Percentiles rank a stretch among this genome's conserved stretches.
phyloP scores from a whole-genome alignment of 495 filamentous ascomycete genomes.

The Penicillium canariense region DNA sequence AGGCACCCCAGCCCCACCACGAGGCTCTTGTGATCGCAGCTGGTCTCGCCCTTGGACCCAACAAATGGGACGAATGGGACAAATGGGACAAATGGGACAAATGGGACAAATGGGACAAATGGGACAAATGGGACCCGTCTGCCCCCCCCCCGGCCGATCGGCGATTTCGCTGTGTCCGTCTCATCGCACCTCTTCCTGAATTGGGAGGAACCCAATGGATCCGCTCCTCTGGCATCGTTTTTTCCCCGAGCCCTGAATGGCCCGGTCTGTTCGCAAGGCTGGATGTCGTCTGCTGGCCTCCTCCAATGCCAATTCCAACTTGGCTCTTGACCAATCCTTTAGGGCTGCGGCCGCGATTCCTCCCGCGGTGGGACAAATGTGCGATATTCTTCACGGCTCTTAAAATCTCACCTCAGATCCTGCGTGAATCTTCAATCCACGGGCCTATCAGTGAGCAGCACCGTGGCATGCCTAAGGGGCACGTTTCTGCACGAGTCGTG shows the following conservation, averaged over 20 bases:
- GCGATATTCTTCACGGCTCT: not conserved
- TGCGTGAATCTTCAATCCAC: not conserved
- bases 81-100: slow-evolving; percentile 1
- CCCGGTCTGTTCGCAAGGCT: not conserved
- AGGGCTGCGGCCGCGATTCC: not conserved
- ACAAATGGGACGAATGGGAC: not conserved
- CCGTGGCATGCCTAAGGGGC: not conserved
- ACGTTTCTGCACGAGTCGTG: not conserved
- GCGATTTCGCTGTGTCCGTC: not conserved
- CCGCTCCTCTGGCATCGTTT: not conserved
- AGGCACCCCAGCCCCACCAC: slow-evolving; percentile 5
- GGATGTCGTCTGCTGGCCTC: not conserved
- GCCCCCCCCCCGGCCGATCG: slow-evolving; percentile 16
- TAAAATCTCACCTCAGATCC: slow-evolving; percentile 7
- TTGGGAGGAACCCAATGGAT: not conserved
- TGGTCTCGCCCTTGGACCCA: slow-evolving; percentile 1
- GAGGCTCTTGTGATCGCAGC: slow-evolving; percentile 15
- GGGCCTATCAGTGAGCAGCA: not conserved
- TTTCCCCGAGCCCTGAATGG: not conserved
- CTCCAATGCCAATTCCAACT: not conserved
- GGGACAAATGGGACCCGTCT: slow-evolving; percentile 1
- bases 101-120: not conserved
- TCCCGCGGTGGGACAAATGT: not conserved
- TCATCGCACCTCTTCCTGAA: not conserved
- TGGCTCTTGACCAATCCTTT: not conserved